These are phyloP conservation scores for Rhodotorula diobovata DNA, from an alignment of 768 basidiomycete genomes.

Conservation along the genomic window DNA sequence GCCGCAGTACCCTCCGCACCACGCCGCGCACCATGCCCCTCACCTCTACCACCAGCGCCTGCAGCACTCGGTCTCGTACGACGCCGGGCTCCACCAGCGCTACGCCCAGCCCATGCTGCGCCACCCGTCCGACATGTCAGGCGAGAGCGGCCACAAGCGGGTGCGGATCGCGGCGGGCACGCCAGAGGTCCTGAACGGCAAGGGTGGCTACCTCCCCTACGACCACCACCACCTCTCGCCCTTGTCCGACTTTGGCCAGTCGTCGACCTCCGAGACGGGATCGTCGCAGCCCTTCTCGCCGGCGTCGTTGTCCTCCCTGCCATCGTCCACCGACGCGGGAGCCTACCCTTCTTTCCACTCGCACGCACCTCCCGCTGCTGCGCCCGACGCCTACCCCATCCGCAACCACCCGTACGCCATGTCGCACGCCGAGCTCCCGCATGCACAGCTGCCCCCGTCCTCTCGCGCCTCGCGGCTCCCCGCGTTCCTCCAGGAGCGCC, in stretches of 20 bases:
- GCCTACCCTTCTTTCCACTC: slow-evolving; percentile 20
- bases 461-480: slow-evolving; percentile 30
- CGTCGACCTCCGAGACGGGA: slow-evolving; percentile 14
- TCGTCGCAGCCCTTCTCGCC: slow-evolving; percentile 34
- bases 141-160: background rate
- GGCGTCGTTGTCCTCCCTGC: slow-evolving; percentile 30
- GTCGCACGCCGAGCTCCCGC: background rate
- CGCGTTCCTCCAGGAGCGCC: slow-evolving; percentile 33
- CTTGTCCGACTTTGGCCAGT: slow-evolving; percentile 20
- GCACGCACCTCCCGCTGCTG: background rate
- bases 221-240: slow-evolving; percentile 29
- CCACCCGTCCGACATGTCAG: slow-evolving; percentile 7
- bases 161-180: slow-evolving; percentile 27
- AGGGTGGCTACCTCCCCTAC: slow-evolving; percentile 19
- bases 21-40: background rate
- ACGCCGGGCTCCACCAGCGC: slow-evolving; percentile 19
- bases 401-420: slow-evolving; percentile 1
- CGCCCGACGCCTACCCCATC: background rate
- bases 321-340: slow-evolving; percentile 31
- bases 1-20: background rate
- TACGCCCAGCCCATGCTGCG: slow-evolving; percentile 6
- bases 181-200: slow-evolving; percentile 20
- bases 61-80: slow-evolving; percentile 29
- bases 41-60: slow-evolving; percentile 6
- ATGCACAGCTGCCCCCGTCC: background rate